Evolutionary conservation across 1,284 basidiomycete genomes (phyloP).

Genomic region (Boletus semigastroideus): DNA sequence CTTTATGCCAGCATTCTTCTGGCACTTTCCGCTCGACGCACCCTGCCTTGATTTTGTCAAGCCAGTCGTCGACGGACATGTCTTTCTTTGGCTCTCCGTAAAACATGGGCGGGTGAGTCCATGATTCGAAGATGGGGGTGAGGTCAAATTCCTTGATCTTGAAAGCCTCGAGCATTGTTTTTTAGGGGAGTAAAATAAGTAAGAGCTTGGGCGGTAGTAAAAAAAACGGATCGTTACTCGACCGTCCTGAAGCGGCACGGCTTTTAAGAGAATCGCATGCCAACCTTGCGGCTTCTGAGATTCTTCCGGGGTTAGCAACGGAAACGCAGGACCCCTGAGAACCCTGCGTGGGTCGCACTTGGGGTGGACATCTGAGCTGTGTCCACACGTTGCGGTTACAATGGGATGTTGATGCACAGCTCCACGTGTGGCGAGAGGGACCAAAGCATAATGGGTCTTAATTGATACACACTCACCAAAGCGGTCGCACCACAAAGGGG

Average conservation of each 20-base stretch:
- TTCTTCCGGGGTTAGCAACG: conserved; percentile 29
- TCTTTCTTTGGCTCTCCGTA: conserved; percentile 67
- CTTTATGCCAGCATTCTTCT: conserved; percentile 76
- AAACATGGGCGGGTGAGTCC: conserved; percentile 64
- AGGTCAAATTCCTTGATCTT: conserved; percentile 73
- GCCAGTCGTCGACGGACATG: conserved; percentile 64
- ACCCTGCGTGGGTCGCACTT: conserved; percentile 14
- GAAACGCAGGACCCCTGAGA: conserved; percentile 19
- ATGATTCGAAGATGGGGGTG: conserved; percentile 58
- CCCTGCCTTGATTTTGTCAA: conserved; percentile 63
- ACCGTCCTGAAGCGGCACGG: conserved; percentile 13
- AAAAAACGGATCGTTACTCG: conserved; percentile 17
- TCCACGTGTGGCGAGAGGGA: conserved; percentile 19
- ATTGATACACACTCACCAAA: conserved; percentile 5
- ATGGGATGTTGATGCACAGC: conserved; percentile 11
- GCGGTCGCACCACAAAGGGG: background rate
- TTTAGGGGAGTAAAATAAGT: background rate
- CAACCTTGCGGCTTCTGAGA: conserved; percentile 27
- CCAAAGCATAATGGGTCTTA: background rate
- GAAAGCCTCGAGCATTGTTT: conserved; percentile 64
- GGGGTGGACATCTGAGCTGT: conserved; percentile 1
- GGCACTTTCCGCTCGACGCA: conserved; percentile 67
- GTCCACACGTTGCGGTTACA: conserved; percentile 14
- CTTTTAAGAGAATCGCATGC: conserved; percentile 31
- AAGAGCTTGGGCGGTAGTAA: conserved; percentile 7